phyloP scores from a whole-genome alignment of 2,329 filamentous ascomycete genomes.

The Claviceps citrina region DNA sequence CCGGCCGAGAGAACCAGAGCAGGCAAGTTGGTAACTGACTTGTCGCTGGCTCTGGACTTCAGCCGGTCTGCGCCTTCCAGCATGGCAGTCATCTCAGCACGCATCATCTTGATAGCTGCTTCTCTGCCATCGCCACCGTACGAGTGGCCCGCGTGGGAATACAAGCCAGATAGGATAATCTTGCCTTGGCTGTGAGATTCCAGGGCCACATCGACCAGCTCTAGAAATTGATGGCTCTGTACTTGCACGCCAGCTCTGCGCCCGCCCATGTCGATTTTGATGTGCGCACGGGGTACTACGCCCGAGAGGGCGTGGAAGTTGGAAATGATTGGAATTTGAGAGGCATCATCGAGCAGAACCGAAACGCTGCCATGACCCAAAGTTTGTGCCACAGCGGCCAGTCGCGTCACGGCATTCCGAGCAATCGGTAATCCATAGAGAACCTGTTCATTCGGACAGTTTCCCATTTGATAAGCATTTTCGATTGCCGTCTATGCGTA shows the following conservation, averaged over 20 bases:
- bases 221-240: conserved; percentile 32
- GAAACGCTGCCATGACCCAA: conserved; percentile 43
- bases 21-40: conserved; percentile 7
- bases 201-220: conserved; percentile 25
- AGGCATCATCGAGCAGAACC: conserved; percentile 54
- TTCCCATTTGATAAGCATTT: too few relatives aligned
- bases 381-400: conserved; percentile 37
- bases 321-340: conserved; percentile 38
- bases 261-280: conserved; percentile 64
- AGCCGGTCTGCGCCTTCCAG: conserved; percentile 12
- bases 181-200: conserved; percentile 14
- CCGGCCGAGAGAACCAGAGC: conserved; percentile 45
- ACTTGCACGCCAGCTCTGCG: conserved; percentile 50
- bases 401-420: conserved; percentile 41
- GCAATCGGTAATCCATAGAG: conserved; percentile 60
- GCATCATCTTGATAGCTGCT: conserved; percentile 17
- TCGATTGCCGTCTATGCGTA: not conserved
- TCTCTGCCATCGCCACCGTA: conserved; percentile 33
- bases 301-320: conserved; percentile 26
- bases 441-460: conserved; percentile 34
- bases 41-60: conserved; percentile 8
- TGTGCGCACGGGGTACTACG: conserved; percentile 39
- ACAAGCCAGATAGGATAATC: conserved; percentile 45
- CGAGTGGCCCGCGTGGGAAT: conserved; percentile 58
- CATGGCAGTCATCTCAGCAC: conserved; percentile 17